Conservation (phyloP, 257 asterid genomes). For the Capsicum pubescens region DNA sequence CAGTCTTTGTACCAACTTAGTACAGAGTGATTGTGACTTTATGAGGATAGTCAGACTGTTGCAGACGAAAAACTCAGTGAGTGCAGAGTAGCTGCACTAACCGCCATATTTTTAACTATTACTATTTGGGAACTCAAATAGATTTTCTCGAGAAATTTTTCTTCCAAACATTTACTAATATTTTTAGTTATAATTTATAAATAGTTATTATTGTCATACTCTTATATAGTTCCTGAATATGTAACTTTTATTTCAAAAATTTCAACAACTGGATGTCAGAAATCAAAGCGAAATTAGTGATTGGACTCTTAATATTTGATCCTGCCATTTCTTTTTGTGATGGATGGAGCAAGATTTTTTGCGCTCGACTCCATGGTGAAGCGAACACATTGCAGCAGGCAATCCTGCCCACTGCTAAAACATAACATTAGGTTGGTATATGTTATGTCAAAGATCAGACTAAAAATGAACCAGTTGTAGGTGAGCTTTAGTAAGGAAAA, state of each 20-base stretch:
- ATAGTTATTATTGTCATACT: neutral
- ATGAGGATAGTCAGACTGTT: neutral
- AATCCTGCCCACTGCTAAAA: neutral
- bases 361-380: neutral
- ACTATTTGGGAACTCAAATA: conserved; percentile 6
- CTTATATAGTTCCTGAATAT: neutral
- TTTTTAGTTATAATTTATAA: neutral
- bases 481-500: conserved; percentile 14
- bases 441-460: conserved; percentile 2
- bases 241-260: neutral
- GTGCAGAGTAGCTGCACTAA: conserved; percentile 10
- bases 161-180: too few species aligned
- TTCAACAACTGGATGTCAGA: neutral
- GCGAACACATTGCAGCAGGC: neutral
- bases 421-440: neutral
- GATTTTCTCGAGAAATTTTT: neutral
- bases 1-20: neutral
- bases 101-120: neutral
- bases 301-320: neutral
- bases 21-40: neutral
- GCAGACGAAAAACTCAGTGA: neutral
- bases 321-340: neutral
- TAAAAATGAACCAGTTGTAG: neutral
- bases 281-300: neutral
- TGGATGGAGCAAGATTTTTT: neutral